Base-by-base conservation (phyloP, 164 flowering plant genomes). In the Piper betle region DNA sequence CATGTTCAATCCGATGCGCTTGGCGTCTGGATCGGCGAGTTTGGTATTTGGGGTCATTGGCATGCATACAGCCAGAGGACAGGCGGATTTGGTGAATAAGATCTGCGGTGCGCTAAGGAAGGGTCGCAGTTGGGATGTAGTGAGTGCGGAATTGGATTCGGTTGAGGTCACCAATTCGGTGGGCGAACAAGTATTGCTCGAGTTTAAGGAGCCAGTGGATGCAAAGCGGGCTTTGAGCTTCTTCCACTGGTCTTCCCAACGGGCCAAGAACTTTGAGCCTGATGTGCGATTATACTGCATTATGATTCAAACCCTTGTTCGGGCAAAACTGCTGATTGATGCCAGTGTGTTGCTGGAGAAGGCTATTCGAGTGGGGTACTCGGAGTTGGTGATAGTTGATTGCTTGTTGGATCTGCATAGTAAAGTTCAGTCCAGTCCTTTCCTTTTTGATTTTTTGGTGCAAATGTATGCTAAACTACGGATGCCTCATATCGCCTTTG, bases 221-320 rank as follows among this genome's bases (percentile, higher is more conserved):
- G 92, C 88, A 0, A 85, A 76, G 68, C 66, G 63, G 4, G 93
- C 88, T 15, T 61, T 92, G 39, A 74, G 66, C 12, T 92, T 92
- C 74, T 89, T 92, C 72, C 93, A 89, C 66, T 92, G 96, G 98
- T 77, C 89, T 3, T 76, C 88, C 0, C 65, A 68, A 8, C 37
- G 48, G 9, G 50, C 50, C 5, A 66, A 69, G 57, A 68, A 75
- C 10, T 60, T 68, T 37, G 60, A 66, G 50, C 98, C 87, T 57
- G 78, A 75, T 40, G 10, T 79, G 61, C 68, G 60, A 2, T 69
- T 77, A 3, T 92, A 87, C 68, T 75, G 84, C 60, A 59, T 84
- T 5, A 62, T 73, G 5, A 69, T 87, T 67, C 93, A 87, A 40
- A 79, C 82, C 62, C 66, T 85, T 33, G 85, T 79, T 38, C 72